phyloP scores from a whole-genome alignment of 257 asterid genomes.

The Cordia subcordata region DNA sequence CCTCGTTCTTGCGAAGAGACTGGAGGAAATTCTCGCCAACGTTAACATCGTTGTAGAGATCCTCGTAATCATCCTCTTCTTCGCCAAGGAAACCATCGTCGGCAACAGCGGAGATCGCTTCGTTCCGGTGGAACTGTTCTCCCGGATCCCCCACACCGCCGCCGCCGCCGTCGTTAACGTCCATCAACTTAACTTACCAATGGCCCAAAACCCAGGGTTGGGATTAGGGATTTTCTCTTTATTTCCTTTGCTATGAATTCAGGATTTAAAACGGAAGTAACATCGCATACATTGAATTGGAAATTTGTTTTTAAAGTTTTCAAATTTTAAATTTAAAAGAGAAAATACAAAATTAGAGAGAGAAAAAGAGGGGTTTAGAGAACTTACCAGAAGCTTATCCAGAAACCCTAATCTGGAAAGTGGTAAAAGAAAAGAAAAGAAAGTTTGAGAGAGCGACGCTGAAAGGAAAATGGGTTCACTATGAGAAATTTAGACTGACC shows the following conservation, averaged over 20 bases:
- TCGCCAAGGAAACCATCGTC: conserved; percentile 77
- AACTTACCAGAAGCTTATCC: conserved; percentile 11
- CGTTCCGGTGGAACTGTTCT: conserved; percentile 67
- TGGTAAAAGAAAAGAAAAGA: neutral
- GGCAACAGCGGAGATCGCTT: conserved; percentile 77
- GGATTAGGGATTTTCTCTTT: conserved; percentile 9
- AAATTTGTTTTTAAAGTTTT: neutral
- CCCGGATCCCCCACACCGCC: conserved; percentile 54
- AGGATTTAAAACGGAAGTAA: too few species aligned
- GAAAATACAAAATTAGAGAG: too few species aligned
- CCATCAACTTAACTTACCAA: conserved; percentile 30
- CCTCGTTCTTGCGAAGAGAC: conserved; percentile 56
- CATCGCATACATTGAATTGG: neutral
- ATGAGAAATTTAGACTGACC: too few species aligned
- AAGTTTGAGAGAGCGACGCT: too few species aligned
- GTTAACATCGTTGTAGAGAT: conserved; percentile 90
- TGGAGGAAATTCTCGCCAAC: conserved; percentile 87
- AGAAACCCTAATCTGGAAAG: conserved; percentile 12
- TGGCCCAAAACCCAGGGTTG: conserved; percentile 21
- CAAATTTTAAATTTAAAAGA: neutral
- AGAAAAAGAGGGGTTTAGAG: neutral
- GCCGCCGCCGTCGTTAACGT: conserved; percentile 38
- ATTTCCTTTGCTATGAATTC: neutral
- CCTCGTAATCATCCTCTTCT: conserved; percentile 86
- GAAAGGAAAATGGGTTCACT: neutral